Percentiles rank a stretch among this genome's conserved stretches.
Evolutionary conservation across 2,329 filamentous ascomycete genomes (phyloP).

Genomic region (Botrytis paeoniae): DNA sequence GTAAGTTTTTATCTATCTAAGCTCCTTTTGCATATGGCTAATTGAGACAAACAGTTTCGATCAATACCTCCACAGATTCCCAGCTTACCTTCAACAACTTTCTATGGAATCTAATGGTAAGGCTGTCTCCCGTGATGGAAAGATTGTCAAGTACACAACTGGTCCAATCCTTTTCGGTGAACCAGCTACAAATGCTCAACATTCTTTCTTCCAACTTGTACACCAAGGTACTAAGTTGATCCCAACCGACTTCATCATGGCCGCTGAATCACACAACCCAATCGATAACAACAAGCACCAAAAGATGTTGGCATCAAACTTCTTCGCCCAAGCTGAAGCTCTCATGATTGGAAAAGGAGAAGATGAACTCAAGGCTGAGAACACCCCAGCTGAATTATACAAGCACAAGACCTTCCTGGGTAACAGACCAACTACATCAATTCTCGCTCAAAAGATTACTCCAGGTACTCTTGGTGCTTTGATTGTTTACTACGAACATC

Average conservation of each 20-base stretch:
- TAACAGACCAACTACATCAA: constrained; percentile 94
- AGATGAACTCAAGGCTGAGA: constrained; percentile 74
- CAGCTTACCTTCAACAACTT: constrained; percentile 96
- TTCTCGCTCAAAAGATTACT: constrained; percentile 87
- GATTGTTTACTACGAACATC: constrained; percentile 98
- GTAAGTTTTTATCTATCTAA: constrained; percentile 51
- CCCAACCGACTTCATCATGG: constrained; percentile 95
- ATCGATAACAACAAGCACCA: constrained; percentile 91
- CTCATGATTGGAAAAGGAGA: constrained; percentile 88
- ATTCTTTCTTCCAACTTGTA: constrained; percentile 99
- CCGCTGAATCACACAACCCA: constrained; percentile 95
- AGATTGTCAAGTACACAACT: constrained; percentile 95
- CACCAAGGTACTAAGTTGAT: constrained; percentile 99
- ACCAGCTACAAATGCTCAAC: constrained; percentile 97
- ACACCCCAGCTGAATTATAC: constrained; percentile 69
- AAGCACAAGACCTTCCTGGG: constrained; percentile 99
- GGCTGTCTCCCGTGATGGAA: constrained; percentile 83
- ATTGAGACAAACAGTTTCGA: constrained; percentile 69
- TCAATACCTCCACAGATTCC: constrained; percentile 98
- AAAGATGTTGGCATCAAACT: constrained; percentile 92
- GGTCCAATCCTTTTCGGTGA: constrained; percentile 95
- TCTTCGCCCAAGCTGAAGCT: constrained; percentile 84
- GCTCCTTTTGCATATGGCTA: constrained; percentile 18
- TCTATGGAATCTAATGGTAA: constrained; percentile 99
- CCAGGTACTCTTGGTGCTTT: constrained; percentile 89